Base-by-base conservation (phyloP, 1,139 yeast genomes). In the Taiozyma sp. region DNA sequence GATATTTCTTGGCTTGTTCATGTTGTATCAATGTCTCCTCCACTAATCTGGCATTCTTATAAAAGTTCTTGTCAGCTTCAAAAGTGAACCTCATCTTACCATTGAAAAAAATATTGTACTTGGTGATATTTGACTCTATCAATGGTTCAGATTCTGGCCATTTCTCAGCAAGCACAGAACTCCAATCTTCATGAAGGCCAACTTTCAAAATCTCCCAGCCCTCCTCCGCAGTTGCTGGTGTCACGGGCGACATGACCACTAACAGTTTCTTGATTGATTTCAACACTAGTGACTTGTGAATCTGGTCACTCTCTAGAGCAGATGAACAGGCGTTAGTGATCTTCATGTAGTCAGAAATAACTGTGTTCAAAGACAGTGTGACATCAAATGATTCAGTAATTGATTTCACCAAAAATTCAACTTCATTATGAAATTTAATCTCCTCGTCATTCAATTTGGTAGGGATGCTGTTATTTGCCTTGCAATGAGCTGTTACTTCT, bases 301-400 rank as follows among this genome's bases (percentile, higher is more conserved):
- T 62, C 9, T 66, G 64, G 13, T 70, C 66, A 16, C 63, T 52
- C 24, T 77, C 76, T 8, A 71, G 41, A 0, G 79, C 76, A 14
- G 66, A 62, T 2, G 68, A 63, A 10, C 91, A 64, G 1, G 74
- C 59, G 58, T 84, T 84, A 1, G 96, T 86, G 49, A 86, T 68
- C 61, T 91, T 93, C 97, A 91, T 93, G 63, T 83, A 86, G 64
- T 90, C 96, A 0, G 97, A 88, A 32, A 93, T 79, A 7, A 90
- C 82, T 0, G 97, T 92, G 66, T 93, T 93, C 65, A 92, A 73
- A 0, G 93, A 76, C 44, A 87, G 69, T 1, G 80, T 77, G 1
- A 71, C 73, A 36, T 76, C 81, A 50, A 89, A 78, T 0, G 96
- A 80, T 4, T 71, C 73, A 10, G 86, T 78, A 12, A 89, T 75